Evolutionary conservation across 176 grass and related monocot species (phyloP).

Genomic region (Alopecurus myosuroides): DNA sequence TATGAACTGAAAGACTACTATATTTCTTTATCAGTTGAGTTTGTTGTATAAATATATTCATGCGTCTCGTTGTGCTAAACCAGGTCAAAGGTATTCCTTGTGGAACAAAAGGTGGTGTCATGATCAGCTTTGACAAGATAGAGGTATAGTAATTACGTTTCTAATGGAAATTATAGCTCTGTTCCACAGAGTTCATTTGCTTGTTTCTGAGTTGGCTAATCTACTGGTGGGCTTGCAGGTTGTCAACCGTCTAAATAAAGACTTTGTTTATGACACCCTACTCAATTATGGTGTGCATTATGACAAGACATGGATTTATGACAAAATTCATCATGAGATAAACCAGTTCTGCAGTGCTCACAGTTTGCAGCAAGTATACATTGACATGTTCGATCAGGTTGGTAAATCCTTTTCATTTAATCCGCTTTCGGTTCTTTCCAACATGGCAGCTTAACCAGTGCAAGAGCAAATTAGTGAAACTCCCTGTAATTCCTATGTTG

Average conservation of each 20-base stretch:
- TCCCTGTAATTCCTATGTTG: neutral
- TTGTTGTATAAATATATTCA: slow-evolving; percentile 10
- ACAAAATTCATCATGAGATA: slow-evolving; percentile 99
- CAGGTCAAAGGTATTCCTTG: slow-evolving; percentile 98
- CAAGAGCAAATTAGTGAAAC: neutral
- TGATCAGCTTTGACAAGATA: slow-evolving; percentile 99
- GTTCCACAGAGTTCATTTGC: neutral
- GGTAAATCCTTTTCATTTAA: slow-evolving; percentile 18
- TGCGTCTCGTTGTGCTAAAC: neutral
- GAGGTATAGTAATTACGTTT: slow-evolving; percentile 52
- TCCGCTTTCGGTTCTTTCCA: neutral
- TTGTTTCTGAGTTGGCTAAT: slow-evolving; percentile 13
- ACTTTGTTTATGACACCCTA: slow-evolving; percentile 81
- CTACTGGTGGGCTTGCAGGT: slow-evolving; percentile 40
- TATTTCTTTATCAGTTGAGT: slow-evolving; percentile 2
- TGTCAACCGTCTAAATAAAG: slow-evolving; percentile 90
- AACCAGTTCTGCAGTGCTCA: slow-evolving; percentile 99
- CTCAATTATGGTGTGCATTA: slow-evolving; percentile 96
- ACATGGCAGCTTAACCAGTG: neutral
- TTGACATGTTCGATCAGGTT: slow-evolving; percentile 99
- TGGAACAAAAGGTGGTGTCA: slow-evolving; percentile 98
- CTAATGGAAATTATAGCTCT: neutral
- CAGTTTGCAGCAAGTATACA: slow-evolving; percentile 96
- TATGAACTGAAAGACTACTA: neutral
- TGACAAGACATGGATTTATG: slow-evolving; percentile 99